Base-by-base conservation (phyloP, 2,329 filamentous ascomycete species). In the Escovopsis sp. region DNA sequence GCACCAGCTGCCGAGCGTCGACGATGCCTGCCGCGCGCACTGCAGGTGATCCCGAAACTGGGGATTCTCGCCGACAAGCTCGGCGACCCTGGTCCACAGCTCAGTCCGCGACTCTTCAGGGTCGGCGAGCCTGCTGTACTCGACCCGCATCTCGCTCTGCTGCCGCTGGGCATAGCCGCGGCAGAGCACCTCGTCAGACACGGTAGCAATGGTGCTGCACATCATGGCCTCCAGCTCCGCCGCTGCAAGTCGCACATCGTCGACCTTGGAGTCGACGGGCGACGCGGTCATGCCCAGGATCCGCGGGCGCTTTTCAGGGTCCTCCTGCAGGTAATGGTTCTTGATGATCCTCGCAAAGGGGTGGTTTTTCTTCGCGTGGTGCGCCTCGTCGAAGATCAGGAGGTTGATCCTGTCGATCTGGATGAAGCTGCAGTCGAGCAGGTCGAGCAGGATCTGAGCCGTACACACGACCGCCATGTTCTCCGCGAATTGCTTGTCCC, bases 221-320 rank as follows among this genome's bases (percentile, higher is more conserved):
- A 98, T 67, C 32, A 94, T 66, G 1, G 62, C 69, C 56, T 96
- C 89, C 0, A 98, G 71, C 41, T 84, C 76, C 45, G 65, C 64
- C 0, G 84, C 83, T 32, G 84, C 84, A 45, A 75, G 67, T 13
- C 69, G 66, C 25, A 94, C 71, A 48, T 94, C 79, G 13, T 37
- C 50, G 0, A 74, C 72, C 53, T 84, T 82, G 0, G 84, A 78
- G 61, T 96, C 88, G 3, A 95, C 81, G 1, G 91, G 91, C 0
- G 91, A 96, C 7, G 91, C 91, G 2, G 91, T 98, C 89, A 96
- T 95, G 24, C 89, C 89, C 49, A 98, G 83, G 15, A 98, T 79
- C 32, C 79, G 81, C 4, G 91, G 91, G 5, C 77, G 70, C 8
- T 30, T 30, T 0, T 57, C 47, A 1, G 67, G 61, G 1, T 57